Evolutionary conservation across 805 yeast species (phyloP), one percentile per base, ranked within the genome.

Genomic region (Kodamaea fukazawae): DNA sequence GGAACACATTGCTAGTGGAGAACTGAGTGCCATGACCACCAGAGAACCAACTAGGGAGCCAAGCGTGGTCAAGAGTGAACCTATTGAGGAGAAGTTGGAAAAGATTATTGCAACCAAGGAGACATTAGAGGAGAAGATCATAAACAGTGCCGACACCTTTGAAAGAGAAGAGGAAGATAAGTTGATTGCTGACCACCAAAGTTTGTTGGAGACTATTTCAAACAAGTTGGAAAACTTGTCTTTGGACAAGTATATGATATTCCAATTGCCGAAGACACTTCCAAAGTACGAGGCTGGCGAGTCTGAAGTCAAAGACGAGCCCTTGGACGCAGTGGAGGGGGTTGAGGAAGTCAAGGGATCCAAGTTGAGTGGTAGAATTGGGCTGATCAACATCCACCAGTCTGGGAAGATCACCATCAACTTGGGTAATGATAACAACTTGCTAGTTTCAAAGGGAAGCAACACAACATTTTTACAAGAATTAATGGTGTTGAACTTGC

Each of bases 341-440:
- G 22, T 9, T 4, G 20, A 23, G 14, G 22, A 36, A 2, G 26
- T 29, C 12, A 12, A 29, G 12, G 26, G n/a, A 5, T 9, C 30
- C 6, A 26, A 31, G 6, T 17, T 51, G 34, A 48, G 47, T 7
- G 96, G 96, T 1, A 70, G 70, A 40, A 71, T 88, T 28, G 97
- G 97, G 4, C 70, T 75, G 7, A 54, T 91, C 25, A 76, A 91
- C 40, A 70, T 82, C 33, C 96, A 90, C 58, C 77, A 81, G 53
- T 86, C 96, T 1, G 98, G 98, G 3, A 86, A 77, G 55, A 59
- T 88, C 14, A 73, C 95, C 3, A 74, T 90, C 59, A 75, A 78
- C 44, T 65, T 91, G 28, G 96, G 96, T 10, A 76, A 79, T 37
- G 75, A 78, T 6, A 70, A 76, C 3, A 74, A 81, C 72, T 49